phyloP scores from a whole-genome alignment of 495 filamentous ascomycete genomes.

The Aspergillus sclerotiicarbonarius region DNA sequence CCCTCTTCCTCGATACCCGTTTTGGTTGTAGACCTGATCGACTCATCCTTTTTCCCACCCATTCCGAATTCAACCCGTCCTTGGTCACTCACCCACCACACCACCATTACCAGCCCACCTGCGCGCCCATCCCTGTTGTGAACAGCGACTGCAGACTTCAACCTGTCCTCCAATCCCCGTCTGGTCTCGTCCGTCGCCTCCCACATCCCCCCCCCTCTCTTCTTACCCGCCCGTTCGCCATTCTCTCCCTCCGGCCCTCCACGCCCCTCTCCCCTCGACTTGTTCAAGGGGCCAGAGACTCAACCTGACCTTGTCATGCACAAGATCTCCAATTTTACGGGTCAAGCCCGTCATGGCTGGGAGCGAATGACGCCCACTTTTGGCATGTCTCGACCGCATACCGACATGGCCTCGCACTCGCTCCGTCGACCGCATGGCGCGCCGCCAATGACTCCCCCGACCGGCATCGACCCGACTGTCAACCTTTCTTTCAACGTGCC shows the following conservation, averaged over 20 bases:
- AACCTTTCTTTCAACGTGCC: constrained; percentile 91
- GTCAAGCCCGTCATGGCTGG: constrained; percentile 82
- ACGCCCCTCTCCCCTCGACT: constrained; percentile 42
- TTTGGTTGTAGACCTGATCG: constrained; percentile 19
- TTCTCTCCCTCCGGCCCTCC: constrained; percentile 21
- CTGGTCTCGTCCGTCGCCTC: constrained; percentile 13
- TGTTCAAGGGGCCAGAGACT: constrained; percentile 42
- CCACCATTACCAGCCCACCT: constrained; percentile 10
- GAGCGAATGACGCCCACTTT: constrained; percentile 86
- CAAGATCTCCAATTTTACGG: constrained; percentile 85
- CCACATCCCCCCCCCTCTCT: no score
- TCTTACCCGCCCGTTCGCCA: constrained; percentile 24
- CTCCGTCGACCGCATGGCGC: constrained; percentile 68
- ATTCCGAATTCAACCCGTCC: constrained; percentile 22
- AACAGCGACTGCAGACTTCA: constrained; percentile 23
- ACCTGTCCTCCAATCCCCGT: constrained; percentile 16
- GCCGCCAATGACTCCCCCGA: constrained; percentile 62
- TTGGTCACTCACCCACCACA: constrained; percentile 25
- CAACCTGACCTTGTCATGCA: constrained; percentile 62
- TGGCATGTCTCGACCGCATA: constrained; percentile 72
- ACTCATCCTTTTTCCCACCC: constrained; percentile 22
- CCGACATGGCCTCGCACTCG: constrained; percentile 69
- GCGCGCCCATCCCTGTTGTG: constrained; percentile 40
- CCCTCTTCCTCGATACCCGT: constrained; percentile 21
- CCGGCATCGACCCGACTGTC: constrained; percentile 65